phyloP scores from a whole-genome alignment of 106 monocot genomes.

The Chionographis japonica region DNA sequence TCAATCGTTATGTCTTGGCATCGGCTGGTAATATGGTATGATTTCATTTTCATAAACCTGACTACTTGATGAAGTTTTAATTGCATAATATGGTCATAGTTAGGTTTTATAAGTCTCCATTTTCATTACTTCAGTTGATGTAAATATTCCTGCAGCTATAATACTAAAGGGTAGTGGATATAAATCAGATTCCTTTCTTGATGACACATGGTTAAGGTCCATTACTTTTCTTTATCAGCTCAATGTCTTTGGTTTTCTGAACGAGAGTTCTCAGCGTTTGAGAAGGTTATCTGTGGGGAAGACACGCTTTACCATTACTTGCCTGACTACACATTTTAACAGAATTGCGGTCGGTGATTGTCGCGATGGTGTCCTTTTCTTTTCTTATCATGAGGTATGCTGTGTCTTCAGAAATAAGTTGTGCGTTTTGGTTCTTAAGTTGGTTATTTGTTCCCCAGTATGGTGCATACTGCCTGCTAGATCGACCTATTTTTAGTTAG shows the following conservation, averaged over 20 bases:
- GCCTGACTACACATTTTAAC: conserved; percentile 49
- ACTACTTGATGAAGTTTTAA: no score
- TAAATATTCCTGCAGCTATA: no score
- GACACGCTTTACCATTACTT: conserved; percentile 89
- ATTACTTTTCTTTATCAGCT: conserved; percentile 44
- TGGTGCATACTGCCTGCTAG: neutral
- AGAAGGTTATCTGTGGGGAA: conserved; percentile 53
- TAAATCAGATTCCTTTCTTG: neutral
- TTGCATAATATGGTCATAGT: no score
- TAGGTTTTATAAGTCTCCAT: no score
- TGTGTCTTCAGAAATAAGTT: neutral
- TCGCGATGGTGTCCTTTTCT: conserved; percentile 96
- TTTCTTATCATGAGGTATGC: conserved; percentile 73
- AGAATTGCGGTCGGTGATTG: conserved; percentile 97
- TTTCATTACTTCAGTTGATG: no score
- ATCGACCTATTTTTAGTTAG: no score
- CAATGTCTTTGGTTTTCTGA: conserved; percentile 64
- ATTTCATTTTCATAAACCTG: conserved; percentile 13
- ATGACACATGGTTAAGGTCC: neutral
- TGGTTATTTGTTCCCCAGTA: neutral
- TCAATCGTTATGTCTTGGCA: conserved; percentile 71
- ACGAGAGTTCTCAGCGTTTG: conserved; percentile 60
- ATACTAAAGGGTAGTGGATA: no score
- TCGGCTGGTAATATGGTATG: conserved; percentile 92
- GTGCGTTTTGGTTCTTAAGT: neutral